Evolutionary conservation across 257 asterid species (phyloP), one percentile per base, ranked within the genome.

Genomic region (Nicotiana noctiflora): DNA sequence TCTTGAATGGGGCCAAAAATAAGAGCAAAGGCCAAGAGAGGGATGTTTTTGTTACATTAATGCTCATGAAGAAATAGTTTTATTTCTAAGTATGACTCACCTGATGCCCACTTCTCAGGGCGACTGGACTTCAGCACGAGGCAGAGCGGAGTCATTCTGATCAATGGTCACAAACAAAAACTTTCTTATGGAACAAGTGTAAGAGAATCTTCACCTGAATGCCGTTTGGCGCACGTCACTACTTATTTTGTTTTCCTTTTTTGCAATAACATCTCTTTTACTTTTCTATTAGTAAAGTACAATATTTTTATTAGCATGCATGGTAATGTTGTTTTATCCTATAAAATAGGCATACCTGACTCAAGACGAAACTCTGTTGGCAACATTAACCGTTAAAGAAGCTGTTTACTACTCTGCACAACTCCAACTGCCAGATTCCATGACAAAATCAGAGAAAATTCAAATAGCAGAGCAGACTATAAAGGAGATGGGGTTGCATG

Each of bases 181-280:
- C 79, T 84, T 8, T 84, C 87, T 6, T 81, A 81, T 74, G 87
- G 87, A 84, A 81, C 87, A 12, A 81, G 83, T n/a, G 87, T 81
- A 84, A 76, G 80, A 34, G 9, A 11, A 14, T 68, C 57, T 13
- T 77, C 40, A 32, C 55, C 67, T 56, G 51, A 77, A 76, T 76
- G 23, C 49, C 2, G 3, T 6, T 1, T 19, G 29, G 29, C 65
- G 14, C 10, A 15, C 76, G 37, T 67, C 55, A 37, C 34, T 44
- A 70, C 77, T 68, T n/a, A 44, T 70, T 70, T 49, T 72, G 21
- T 72, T 72, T 72, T 72, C 23, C 61, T 14, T 72, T 68, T 25
- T 11, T 23, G 31, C 37, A 70, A 21, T 44, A 13, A 70, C 12
- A 70, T 70, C 9, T 3, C 5, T 44, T 21, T 25, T 27, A 62